Evolutionary conservation across 371 early-diverging fungal species (phyloP).

Genomic region (Actinomortierella ambigua): DNA sequence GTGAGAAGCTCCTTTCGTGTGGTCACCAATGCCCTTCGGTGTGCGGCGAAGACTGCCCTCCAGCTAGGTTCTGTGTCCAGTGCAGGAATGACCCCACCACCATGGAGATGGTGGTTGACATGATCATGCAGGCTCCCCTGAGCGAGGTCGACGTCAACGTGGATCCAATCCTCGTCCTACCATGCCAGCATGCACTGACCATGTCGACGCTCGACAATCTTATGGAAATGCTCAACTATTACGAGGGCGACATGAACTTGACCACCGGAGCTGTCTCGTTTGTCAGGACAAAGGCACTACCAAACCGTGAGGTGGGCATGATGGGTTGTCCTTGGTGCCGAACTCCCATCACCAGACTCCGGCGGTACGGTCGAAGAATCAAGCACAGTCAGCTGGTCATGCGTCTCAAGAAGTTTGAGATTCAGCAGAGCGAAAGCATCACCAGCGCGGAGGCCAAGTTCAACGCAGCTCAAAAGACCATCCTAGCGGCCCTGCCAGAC

Average conservation of each 20-base stretch:
- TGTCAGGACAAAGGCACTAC: slow-evolving; percentile 5
- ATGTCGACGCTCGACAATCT: slow-evolving; percentile 45
- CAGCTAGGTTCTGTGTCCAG: slow-evolving; percentile 25
- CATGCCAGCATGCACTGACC: slow-evolving; percentile 48
- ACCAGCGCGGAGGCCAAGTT: not conserved
- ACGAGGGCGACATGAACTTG: slow-evolving; percentile 5
- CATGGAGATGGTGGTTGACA: slow-evolving; percentile 25
- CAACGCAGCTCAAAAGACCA: not conserved
- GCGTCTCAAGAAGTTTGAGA: slow-evolving; percentile 1
- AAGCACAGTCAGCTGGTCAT: slow-evolving; percentile 12
- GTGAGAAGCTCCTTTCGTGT: slow-evolving; percentile 39
- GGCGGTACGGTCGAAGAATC: slow-evolving; percentile 36
- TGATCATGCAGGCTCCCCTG: slow-evolving; percentile 35
- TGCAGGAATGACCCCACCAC: slow-evolving; percentile 7
- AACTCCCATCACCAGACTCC: slow-evolving; percentile 21
- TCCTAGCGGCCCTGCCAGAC: not conserved
- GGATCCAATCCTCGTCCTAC: slow-evolving; percentile 42
- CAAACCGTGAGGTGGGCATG: slow-evolving; percentile 5
- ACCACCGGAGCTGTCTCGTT: not conserved
- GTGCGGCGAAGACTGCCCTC: slow-evolving; percentile 52
- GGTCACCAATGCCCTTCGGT: slow-evolving; percentile 51
- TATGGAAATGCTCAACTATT: slow-evolving; percentile 29
- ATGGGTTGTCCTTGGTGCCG: slow-evolving; percentile 37
- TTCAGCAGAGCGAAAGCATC: not conserved
- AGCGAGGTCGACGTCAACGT: slow-evolving; percentile 37